Percentiles rank a stretch among this genome's conserved stretches.
Evolutionary conservation across 192 early-diverging fungal genomes (phyloP).

Genomic region (Mortierella claussenii): DNA sequence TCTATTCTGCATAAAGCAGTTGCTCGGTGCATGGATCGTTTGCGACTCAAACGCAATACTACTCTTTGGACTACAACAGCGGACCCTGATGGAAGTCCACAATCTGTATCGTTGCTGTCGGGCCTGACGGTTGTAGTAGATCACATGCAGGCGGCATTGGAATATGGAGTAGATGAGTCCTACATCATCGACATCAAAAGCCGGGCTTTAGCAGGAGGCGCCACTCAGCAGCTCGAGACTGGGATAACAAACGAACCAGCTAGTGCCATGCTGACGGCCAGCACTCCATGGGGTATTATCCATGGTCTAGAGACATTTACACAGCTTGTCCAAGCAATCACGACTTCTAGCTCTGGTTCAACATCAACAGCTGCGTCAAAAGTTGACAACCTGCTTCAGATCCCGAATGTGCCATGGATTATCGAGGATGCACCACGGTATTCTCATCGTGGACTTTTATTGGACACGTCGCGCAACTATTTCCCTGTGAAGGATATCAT

Average conservation of each 20-base stretch:
- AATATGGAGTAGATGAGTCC: constrained; percentile 32
- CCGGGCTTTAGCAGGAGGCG: not conserved
- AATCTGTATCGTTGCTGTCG: not conserved
- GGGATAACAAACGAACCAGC: not conserved
- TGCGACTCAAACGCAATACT: constrained; percentile 35
- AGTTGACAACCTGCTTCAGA: constrained; percentile 27
- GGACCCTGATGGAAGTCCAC: not conserved
- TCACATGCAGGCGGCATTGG: constrained; percentile 16
- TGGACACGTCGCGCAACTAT: constrained; percentile 84
- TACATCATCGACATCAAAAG: constrained; percentile 24
- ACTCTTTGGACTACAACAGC: not conserved
- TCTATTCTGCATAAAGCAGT: constrained; percentile 31
- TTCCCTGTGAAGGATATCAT: constrained; percentile 71
- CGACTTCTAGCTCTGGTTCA: not conserved
- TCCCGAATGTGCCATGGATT: constrained; percentile 42
- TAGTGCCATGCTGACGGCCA: constrained; percentile 9
- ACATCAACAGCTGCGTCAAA: not conserved
- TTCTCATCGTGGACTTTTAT: constrained; percentile 74
- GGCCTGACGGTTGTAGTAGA: constrained; percentile 22
- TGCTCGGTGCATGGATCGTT: constrained; percentile 27
- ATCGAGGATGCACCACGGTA: constrained; percentile 73
- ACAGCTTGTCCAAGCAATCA: constrained; percentile 19
- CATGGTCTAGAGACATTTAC: constrained; percentile 35
- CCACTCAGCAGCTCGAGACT: not conserved
- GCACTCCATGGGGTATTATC: constrained; percentile 37